Evolutionary conservation across 148 eudicot species (phyloP).

Genomic region (Fagopyrum homotropicum): DNA sequence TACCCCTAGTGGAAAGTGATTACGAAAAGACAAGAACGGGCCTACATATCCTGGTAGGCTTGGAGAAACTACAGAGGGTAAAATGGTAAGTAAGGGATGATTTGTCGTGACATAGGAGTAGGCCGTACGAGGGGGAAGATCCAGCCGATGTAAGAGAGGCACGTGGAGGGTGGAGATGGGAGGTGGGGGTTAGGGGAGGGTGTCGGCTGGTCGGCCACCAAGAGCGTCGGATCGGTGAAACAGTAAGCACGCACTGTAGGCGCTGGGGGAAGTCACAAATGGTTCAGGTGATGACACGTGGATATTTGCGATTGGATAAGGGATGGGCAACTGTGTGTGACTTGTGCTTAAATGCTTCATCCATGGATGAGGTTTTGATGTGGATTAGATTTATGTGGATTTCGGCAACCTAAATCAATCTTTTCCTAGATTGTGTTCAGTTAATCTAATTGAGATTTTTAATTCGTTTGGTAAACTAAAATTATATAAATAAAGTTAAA

Average conservation of each 20-base stretch:
- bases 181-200: neutral
- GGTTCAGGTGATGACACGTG: neutral
- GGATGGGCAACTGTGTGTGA: neutral
- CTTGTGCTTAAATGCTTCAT: neutral
- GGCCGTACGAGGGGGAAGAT: conserved; percentile 5
- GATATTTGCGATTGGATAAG: neutral
- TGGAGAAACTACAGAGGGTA: neutral
- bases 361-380: no score
- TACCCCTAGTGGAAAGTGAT: neutral
- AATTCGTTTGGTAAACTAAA: no score
- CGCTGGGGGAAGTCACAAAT: neutral
- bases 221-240: neutral
- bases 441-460: no score
- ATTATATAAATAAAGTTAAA: no score
- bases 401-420: neutral
- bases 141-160: neutral
- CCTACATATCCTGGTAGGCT: neutral
- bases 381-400: conserved; percentile 7
- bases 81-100: neutral
- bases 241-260: neutral
- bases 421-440: no score
- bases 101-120: neutral
- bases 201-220: conserved; percentile 12
- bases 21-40: neutral
- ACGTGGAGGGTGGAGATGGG: conserved; percentile 5